Evolutionary conservation across 306 rosid genomes (phyloP).

Genomic region (Crotalaria pallida): DNA sequence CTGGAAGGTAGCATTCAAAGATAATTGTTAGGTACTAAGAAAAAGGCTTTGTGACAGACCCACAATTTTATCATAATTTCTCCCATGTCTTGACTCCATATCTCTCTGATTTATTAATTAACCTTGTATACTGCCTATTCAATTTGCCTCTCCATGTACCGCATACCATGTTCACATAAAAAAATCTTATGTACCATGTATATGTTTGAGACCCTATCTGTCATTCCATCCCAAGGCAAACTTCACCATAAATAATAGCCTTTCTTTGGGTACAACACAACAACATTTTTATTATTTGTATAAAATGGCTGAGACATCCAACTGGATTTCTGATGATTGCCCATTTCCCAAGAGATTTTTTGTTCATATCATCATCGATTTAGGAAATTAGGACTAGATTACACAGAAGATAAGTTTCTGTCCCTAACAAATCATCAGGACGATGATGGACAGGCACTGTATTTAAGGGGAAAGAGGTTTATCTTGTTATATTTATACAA

Average conservation of each 20-base stretch:
- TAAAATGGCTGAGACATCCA: constrained; percentile 26
- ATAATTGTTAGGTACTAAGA: constrained; percentile 23
- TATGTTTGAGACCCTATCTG: no score
- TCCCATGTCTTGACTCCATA: not conserved
- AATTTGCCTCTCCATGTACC: no score
- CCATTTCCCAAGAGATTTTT: constrained; percentile 27
- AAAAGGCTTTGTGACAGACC: constrained; percentile 12
- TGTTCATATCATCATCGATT: constrained; percentile 9
- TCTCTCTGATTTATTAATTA: no score
- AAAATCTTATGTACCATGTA: no score
- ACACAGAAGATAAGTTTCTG: constrained; percentile 32
- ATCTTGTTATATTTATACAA: constrained; percentile 32
- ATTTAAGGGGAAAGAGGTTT: constrained; percentile 21
- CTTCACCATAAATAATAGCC: not conserved
- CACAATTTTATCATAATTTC: constrained; percentile 1
- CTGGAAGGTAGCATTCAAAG: constrained; percentile 21
- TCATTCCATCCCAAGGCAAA: constrained; percentile 32
- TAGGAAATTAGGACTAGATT: constrained; percentile 26
- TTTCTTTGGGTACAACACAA: not conserved
- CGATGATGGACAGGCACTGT: constrained; percentile 26
- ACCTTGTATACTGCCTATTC: no score
- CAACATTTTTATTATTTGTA: constrained; percentile 27
- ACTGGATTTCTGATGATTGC: constrained; percentile 3
- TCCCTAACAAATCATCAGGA: constrained; percentile 27
- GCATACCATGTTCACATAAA: no score